These are phyloP conservation scores for Melanomma pulvis-pyrius DNA, from an alignment of 495 filamentous ascomycete species.

Conservation along the genomic window DNA sequence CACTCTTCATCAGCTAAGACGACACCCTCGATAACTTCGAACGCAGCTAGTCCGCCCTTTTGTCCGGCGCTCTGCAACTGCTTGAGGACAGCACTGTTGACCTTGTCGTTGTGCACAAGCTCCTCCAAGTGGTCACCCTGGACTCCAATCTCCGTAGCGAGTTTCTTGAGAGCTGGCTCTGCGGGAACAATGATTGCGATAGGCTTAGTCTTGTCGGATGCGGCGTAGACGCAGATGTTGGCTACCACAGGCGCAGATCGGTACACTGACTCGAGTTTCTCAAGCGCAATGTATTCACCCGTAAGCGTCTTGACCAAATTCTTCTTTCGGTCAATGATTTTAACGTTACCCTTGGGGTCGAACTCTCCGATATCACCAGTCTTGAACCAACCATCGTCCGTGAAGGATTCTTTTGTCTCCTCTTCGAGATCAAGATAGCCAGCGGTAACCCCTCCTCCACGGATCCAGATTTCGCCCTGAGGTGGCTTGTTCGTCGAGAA, in stretches of 20 bases:
- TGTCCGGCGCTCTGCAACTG: conserved; percentile 78
- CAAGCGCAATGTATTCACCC: conserved; percentile 96
- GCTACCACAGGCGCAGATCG: conserved; percentile 79
- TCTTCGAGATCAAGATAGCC: conserved; percentile 82
- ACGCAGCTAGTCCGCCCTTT: conserved; percentile 74
- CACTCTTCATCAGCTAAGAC: conserved; percentile 95
- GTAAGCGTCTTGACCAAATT: conserved; percentile 94
- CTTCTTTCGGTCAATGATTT: conserved; percentile 97
- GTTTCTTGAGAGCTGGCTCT: conserved; percentile 80
- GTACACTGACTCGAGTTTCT: conserved; percentile 98
- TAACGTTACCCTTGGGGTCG: conserved; percentile 76
- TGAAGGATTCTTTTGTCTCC: conserved; percentile 75
- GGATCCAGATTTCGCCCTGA: conserved; percentile 95
- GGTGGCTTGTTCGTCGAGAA: conserved; percentile 81
- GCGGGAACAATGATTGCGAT: conserved; percentile 92
- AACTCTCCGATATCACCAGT: conserved; percentile 95
- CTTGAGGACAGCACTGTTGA: conserved; percentile 76
- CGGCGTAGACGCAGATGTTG: conserved; percentile 96
- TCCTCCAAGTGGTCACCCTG: conserved; percentile 71
- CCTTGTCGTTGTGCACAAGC: conserved; percentile 80
- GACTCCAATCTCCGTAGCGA: conserved; percentile 73
- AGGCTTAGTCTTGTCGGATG: conserved; percentile 76
- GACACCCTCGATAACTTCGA: conserved; percentile 92
- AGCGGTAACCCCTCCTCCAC: conserved; percentile 70
- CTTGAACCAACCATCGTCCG: conserved; percentile 90